phyloP scores from a whole-genome alignment of 1,284 basidiomycete species.

The Inonotus hispidus region DNA sequence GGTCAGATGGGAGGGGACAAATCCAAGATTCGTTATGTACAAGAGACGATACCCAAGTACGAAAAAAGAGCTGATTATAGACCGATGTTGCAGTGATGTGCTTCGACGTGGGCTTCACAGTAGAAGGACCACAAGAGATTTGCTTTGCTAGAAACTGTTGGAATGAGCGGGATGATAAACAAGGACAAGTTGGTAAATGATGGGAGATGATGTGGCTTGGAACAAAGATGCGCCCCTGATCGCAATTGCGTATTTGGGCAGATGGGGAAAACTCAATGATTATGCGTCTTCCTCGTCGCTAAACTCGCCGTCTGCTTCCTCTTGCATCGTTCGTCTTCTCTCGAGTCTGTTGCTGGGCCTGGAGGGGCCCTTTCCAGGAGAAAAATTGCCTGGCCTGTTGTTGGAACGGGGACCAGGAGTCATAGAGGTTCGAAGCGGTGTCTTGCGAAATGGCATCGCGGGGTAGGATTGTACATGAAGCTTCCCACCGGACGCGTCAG shows the following conservation, averaged over 20 bases:
- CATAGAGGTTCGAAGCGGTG: neutral
- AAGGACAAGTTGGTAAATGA: neutral
- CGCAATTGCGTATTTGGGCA: neutral
- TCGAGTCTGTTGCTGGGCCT: neutral
- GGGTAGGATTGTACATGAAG: neutral
- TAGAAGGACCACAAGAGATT: neutral
- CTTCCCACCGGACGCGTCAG: neutral
- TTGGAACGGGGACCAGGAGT: slow-evolving; percentile 1
- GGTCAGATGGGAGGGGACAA: neutral
- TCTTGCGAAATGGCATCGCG: slow-evolving; percentile 1
- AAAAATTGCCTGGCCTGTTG: neutral
- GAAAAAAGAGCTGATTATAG: neutral
- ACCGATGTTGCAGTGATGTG: neutral
- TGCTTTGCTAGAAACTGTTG: neutral
- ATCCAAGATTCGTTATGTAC: neutral
- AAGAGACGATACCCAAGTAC: neutral
- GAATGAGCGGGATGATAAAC: neutral
- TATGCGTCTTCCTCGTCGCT: slow-evolving; percentile 6
- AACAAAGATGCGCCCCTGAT: neutral
- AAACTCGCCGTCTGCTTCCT: slow-evolving; percentile 15
- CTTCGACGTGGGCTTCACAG: neutral
- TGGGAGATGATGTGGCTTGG: neutral
- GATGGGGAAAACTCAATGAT: neutral
- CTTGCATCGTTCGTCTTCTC: slow-evolving; percentile 12
- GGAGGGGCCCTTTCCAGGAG: slow-evolving; percentile 2